Conservation (phyloP, 1,139 yeast species). For the Hansenula anomala region DNA sequence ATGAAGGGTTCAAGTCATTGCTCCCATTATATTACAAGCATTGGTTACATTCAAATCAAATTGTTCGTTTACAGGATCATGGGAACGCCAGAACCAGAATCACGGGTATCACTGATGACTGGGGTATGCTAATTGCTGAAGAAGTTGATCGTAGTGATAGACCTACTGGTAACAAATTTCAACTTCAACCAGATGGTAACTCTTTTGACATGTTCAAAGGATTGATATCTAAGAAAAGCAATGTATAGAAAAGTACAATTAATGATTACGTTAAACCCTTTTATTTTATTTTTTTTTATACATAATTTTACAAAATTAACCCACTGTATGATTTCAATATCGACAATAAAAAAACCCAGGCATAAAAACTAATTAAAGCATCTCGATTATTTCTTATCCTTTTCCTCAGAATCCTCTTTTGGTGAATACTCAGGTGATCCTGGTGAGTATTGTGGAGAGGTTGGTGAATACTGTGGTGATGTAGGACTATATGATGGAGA, state of each 20-base stretch:
- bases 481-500: slow-evolving; percentile 60
- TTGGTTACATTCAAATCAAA: slow-evolving; percentile 82
- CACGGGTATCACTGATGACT: slow-evolving; percentile 77
- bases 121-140: slow-evolving; percentile 76
- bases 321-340: not conserved
- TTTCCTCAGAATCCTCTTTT: slow-evolving; percentile 48
- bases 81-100: slow-evolving; percentile 56
- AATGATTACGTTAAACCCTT: not conserved
- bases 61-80: slow-evolving; percentile 44
- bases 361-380: too few species aligned
- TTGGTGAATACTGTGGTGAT: slow-evolving; percentile 63
- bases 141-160: slow-evolving; percentile 44
- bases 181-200: slow-evolving; percentile 95
- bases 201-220: slow-evolving; percentile 95
- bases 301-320: not conserved
- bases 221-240: slow-evolving; percentile 61
- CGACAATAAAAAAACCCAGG: not conserved
- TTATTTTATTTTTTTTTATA: not conserved
- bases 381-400: slow-evolving; percentile 1
- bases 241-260: not conserved
- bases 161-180: slow-evolving; percentile 50
- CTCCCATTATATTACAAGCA: slow-evolving; percentile 69
- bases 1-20: slow-evolving; percentile 64
- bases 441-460: slow-evolving; percentile 58
- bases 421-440: slow-evolving; percentile 51